phyloP scores from a whole-genome alignment of 2,329 filamentous ascomycete genomes.

The Xylariaceae sp. region DNA sequence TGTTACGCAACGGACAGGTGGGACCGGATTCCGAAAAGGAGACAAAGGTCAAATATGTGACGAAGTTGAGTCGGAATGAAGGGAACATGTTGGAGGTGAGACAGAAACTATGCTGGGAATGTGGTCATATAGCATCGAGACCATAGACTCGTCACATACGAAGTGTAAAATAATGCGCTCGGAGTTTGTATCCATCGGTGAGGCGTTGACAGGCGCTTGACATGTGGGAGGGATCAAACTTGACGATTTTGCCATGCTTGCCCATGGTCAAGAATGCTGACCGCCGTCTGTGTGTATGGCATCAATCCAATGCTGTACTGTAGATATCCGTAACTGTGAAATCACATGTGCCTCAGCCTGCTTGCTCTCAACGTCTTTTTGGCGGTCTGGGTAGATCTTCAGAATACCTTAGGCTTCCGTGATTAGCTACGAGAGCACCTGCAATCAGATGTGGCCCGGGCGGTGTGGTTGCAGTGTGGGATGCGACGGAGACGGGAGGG shows the following conservation, averaged over 20 bases:
- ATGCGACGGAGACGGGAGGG: too few species aligned
- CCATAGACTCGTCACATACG: constrained; percentile 46
- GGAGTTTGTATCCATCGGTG: too few species aligned
- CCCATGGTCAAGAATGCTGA: constrained; percentile 24
- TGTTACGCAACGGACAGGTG: constrained; percentile 2
- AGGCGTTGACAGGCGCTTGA: too few species aligned
- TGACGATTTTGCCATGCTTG: constrained; percentile 25
- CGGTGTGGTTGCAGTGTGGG: too few species aligned
- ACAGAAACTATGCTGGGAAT: not conserved
- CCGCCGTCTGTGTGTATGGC: not conserved
- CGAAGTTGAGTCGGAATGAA: too few species aligned
- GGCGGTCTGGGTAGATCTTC: too few species aligned
- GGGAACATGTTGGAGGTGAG: too few species aligned
- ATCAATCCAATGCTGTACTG: not conserved
- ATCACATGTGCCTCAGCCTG: too few species aligned
- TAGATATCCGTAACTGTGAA: not conserved
- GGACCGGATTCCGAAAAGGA: not conserved
- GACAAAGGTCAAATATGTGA: not conserved
- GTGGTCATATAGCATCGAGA: not conserved
- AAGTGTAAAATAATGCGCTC: constrained; percentile 74
- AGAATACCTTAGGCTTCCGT: too few species aligned
- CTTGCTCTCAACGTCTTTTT: too few species aligned
- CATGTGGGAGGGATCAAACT: constrained; percentile 19
- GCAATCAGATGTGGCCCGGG: too few species aligned
- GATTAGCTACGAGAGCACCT: too few species aligned